Base-by-base conservation (phyloP, 192 early-diverging fungal species). In the Podila epigama region DNA sequence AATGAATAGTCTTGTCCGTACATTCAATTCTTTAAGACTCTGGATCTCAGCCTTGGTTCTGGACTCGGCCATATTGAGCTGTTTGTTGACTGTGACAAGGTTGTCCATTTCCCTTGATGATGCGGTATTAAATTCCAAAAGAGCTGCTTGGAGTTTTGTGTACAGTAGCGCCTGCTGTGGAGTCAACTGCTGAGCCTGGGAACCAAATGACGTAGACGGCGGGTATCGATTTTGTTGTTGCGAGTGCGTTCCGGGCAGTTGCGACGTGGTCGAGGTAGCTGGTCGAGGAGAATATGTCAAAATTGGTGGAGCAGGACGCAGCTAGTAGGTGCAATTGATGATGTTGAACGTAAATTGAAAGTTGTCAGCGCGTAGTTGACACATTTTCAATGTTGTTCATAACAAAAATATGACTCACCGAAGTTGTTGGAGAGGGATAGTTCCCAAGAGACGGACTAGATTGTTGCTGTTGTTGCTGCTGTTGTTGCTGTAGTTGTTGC, bases 51-150 rank as follows among this genome's bases (percentile, higher is more conserved):
- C 77, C 12, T 84, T 79, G 13, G 95, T 87, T 8, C 84, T 83
- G 22, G 71, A 75, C 41, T 92, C 92, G 10, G 90, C 91, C 22
- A 92, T 89, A 68, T 90, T 86, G 12, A 97, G 85, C 42, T 89
- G 84, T 51, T 86, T 81, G 52, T 92, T 91, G 29, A 87, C 84
- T 37, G 82, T 81, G 48, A 94, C 67, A 25, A 92, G 81, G 60
- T 83, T 80, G 70, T 92, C 87, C 77, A 92, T 92, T 10, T 91
- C 86, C 0, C 70, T 66, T 25, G 89, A 85, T 34, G 89, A 79
- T 11, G 77, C 80, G 65, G 87, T 80, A 37, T 90, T 82, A 22
- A 89, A 89, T 62, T 84, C 72, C n/a, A 63, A 42, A 16, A 75
- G 58, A 6, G 72, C 64, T 22, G 55, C 69, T 16, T 79, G 80